Evolutionary conservation across 805 yeast species (phyloP), one percentile per base, ranked within the genome.

Genomic region (Lachancea sp.): DNA sequence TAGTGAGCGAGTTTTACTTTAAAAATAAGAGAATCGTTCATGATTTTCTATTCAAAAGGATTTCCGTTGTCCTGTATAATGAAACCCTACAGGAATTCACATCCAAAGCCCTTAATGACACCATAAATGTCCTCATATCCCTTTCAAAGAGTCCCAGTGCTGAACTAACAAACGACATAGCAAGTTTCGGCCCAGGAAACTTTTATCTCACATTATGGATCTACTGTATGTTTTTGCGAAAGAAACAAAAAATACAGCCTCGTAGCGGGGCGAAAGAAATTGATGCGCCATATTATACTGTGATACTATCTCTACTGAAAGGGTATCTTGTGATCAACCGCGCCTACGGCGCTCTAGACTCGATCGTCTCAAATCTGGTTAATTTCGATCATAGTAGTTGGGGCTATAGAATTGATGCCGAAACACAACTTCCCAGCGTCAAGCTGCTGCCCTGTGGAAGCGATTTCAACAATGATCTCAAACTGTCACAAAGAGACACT

Each of bases 81-180:
- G 53, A 48, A 1, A 60, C 59, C 4, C 60, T 59, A 2, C 56
- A 69, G 0, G 52, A 75, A 1, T 71, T 73, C 0, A 43, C 67
- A 6, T 83, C 77, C 41, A 67, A 70, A 16, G 70, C 72, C 3
- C 59, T 85, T 16, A 82, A 84, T 53, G 81, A 83, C 58, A 68
- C 71, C 3, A 67, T 85, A 18, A 83, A 83, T 59, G 86, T 82
- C 0, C 52, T 82, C n/a, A 60, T 83, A 0, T 79, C 91, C 0
- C 53, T 86, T 9, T 65, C 82, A 0, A 78, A 78, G 53, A 72
- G 71, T 37, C 51, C 70, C 0, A 59, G 68, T 1, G 47, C 49
- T 0, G 69, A 65, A 3, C 55, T 77, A 13, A 45, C 73, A 8
- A 49, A 50, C 15, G 63, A 56, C 11, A 43, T 77, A 19, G 47